Evolutionary conservation across 2,329 filamentous ascomycete species (phyloP).

Genomic region (Daldinia sp.): DNA sequence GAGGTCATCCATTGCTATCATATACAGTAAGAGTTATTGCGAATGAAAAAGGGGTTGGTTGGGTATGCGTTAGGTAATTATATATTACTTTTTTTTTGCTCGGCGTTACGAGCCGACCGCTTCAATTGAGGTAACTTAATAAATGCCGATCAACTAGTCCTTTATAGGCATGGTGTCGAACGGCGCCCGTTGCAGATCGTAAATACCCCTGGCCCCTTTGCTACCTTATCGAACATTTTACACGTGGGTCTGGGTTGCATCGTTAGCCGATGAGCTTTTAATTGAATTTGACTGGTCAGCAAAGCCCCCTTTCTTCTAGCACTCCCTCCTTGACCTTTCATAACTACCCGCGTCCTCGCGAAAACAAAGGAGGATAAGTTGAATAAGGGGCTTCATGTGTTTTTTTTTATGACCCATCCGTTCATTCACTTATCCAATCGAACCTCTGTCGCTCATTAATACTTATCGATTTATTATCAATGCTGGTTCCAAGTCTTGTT

Average conservation of each 20-base stretch:
- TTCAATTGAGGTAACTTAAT: conserved; percentile 2
- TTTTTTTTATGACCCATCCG: conserved; percentile 13
- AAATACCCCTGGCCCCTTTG: conserved; percentile 21
- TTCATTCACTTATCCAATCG: conserved; percentile 23
- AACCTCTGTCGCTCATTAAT: conserved; percentile 30
- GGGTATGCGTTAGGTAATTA: not conserved
- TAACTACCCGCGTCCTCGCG: conserved; percentile 3
- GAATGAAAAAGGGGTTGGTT: not conserved
- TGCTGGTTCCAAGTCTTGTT: not conserved
- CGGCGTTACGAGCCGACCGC: conserved; percentile 10
- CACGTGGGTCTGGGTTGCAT: conserved; percentile 13
- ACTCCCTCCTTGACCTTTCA: conserved; percentile 13
- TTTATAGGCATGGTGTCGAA: conserved; percentile 35
- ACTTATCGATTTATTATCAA: conserved; percentile 11
- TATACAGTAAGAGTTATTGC: not conserved
- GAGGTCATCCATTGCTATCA: no score
- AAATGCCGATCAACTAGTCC: conserved; percentile 37
- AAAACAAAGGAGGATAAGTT: conserved; percentile 25
- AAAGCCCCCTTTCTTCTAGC: conserved; percentile 20
- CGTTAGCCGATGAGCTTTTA: conserved; percentile 6
- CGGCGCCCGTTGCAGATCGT: conserved; percentile 33
- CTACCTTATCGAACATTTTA: conserved; percentile 30
- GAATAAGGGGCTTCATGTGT: conserved; percentile 32
- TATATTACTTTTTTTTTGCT: conserved; percentile 2
- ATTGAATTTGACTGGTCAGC: conserved; percentile 6